These are phyloP conservation scores for Umbelopsis sp. DNA, from an alignment of 371 early-diverging fungal species.

Conservation along the genomic window DNA sequence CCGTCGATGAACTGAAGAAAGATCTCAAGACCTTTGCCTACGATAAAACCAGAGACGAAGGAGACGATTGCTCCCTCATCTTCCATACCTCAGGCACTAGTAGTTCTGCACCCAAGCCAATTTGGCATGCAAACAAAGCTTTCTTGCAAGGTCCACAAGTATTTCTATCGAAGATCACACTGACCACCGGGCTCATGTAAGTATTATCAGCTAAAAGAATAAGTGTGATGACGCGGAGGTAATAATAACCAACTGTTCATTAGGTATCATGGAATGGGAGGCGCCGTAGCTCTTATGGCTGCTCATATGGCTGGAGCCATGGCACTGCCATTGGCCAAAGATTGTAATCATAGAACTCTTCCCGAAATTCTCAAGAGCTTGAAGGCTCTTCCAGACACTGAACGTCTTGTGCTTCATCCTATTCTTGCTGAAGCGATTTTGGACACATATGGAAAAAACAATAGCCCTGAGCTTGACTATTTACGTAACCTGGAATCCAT, in stretches of 20 bases:
- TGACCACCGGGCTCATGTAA: slow-evolving; percentile 1
- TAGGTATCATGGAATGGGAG: slow-evolving; percentile 9
- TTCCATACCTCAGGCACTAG: slow-evolving; percentile 14
- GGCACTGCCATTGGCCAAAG: neutral
- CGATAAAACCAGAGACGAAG: neutral
- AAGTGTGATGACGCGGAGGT: neutral
- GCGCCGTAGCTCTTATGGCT: neutral
- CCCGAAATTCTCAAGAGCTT: neutral
- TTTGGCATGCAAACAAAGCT: neutral
- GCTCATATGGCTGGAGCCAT: neutral
- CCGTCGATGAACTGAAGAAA: slow-evolving; percentile 3
- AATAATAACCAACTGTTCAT: neutral
- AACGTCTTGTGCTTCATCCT: neutral
- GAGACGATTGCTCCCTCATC: neutral
- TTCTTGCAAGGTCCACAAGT: neutral
- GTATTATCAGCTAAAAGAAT: neutral
- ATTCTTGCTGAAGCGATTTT: neutral
- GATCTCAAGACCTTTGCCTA: neutral
- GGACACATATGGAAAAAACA: neutral
- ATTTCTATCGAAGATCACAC: neutral
- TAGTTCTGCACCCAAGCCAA: slow-evolving; percentile 5
- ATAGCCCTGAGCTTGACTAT: neutral
- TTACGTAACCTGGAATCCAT: neutral
- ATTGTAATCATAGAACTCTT: neutral
- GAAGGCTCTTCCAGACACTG: neutral